phyloP scores from a whole-genome alignment of 1,139 yeast species.

The Meyerozyma carpophila region DNA sequence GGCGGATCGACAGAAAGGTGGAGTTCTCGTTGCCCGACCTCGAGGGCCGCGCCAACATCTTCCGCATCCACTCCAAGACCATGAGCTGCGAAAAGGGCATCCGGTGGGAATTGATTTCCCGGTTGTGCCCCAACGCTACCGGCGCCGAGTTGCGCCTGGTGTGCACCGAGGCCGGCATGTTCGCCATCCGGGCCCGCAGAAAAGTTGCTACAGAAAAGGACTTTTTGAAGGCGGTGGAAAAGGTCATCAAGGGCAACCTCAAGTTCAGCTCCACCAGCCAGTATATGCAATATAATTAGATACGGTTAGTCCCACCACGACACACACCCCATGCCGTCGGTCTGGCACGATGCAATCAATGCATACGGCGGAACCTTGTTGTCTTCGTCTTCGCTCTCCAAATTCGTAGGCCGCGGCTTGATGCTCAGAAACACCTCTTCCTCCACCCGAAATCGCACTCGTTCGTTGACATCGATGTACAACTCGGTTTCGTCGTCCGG shows the following conservation, averaged over 20 bases:
- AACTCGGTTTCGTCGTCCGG: conserved; percentile 68
- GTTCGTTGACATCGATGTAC: conserved; percentile 84
- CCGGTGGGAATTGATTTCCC: conserved; percentile 95
- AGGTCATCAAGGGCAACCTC: conserved; percentile 96
- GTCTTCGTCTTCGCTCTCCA: conserved; percentile 26
- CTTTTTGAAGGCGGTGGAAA: conserved; percentile 93
- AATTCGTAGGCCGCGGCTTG: conserved; percentile 57
- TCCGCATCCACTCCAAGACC: conserved; percentile 93
- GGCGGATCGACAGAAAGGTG: conserved; percentile 96
- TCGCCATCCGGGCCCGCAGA: conserved; percentile 96
- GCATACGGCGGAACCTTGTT: conserved; percentile 69
- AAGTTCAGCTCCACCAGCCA: conserved; percentile 95
- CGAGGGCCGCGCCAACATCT: conserved; percentile 95
- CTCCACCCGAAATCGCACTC: conserved; percentile 84
- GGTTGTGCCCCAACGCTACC: conserved; percentile 95
- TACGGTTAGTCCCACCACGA: conserved; percentile 83
- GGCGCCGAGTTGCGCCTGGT: conserved; percentile 80
- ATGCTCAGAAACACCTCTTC: conserved; percentile 80
- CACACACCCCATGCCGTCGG: conserved; percentile 93
- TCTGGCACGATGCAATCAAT: conserved; percentile 84
- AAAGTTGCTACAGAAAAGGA: conserved; percentile 98
- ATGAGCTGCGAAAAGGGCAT: conserved; percentile 97
- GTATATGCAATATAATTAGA: conserved; percentile 91
- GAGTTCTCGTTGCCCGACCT: conserved; percentile 94
- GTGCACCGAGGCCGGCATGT: conserved; percentile 98